Evolutionary conservation across 768 basidiomycete genomes (phyloP).

Genomic region (Rhizopogon vesiculosus): DNA sequence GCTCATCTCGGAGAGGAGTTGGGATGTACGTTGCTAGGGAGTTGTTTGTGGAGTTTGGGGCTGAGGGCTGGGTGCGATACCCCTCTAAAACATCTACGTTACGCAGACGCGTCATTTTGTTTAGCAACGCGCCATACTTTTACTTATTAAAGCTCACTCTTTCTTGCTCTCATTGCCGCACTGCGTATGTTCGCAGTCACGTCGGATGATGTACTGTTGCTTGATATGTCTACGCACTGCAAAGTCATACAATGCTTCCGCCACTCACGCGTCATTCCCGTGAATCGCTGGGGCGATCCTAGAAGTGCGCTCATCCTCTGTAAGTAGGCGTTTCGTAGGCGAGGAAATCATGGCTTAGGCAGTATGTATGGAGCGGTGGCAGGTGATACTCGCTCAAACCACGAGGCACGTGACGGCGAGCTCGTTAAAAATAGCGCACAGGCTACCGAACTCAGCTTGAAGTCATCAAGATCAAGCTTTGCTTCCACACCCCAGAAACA

Average conservation of each 20-base stretch:
- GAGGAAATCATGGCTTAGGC: constrained; percentile 11
- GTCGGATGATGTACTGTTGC: constrained; percentile 40
- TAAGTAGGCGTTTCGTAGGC: constrained; percentile 31
- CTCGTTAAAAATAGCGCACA: neutral
- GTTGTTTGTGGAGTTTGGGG: constrained; percentile 9
- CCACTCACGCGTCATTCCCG: constrained; percentile 19
- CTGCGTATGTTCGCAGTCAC: constrained; percentile 50
- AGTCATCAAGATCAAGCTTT: too few relatives aligned
- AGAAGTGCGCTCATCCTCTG: constrained; percentile 24
- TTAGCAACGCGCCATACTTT: constrained; percentile 8
- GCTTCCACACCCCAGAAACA: too few relatives aligned
- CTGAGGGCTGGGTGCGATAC: constrained; percentile 43
- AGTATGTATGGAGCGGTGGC: neutral
- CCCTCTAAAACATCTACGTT: constrained; percentile 56
- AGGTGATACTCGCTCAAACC: neutral
- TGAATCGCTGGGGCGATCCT: constrained; percentile 18
- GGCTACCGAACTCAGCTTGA: neutral
- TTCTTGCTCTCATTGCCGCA: constrained; percentile 54
- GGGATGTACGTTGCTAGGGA: constrained; percentile 26
- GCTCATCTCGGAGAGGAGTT: constrained; percentile 11
- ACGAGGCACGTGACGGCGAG: neutral
- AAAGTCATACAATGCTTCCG: constrained; percentile 7
- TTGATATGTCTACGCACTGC: constrained; percentile 8
- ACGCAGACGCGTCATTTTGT: constrained; percentile 24
- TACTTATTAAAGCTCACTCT: constrained; percentile 40